Base-by-base conservation (phyloP, 352 stramenopile species). In the Pythium brachiatum region DNA sequence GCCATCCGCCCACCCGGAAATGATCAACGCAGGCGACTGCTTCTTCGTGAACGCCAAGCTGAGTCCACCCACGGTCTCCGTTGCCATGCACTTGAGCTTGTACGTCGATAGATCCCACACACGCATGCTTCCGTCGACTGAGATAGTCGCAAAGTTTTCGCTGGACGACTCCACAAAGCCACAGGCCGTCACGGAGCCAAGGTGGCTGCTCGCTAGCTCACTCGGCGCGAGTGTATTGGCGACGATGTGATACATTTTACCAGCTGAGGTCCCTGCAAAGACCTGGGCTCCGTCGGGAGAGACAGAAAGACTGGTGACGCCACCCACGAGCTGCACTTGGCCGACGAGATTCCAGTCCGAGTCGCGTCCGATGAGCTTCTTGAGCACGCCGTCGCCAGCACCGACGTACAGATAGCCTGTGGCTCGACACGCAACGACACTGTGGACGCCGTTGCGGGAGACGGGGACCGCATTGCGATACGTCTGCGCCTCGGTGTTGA, bases 381-480 rank as follows among this genome's bases (percentile, higher is more conserved):
- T 94, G 29, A 97, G 65, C 36, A 92, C 78, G 39, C 89, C 89
- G 57, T 97, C 87, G 1, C 89, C 89, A 31, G 85, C 88, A 12
- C 89, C 89, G 11, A 93, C 83, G 60, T 91, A 96, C 31, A 96
- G 68, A 32, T 76, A 83, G 1, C 76, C 75, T 0, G 79, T 86
- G 11, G 74, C 73, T 50, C 73, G 72, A 39, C 83, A 93, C 4
- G 86, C 74, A 20, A 70, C 78, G 31, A 95, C 64, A 36, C 83
- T 90, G 60, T 95, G 94, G 16, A 95, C 83, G 26, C 79, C 82
- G 59, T 87, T 90, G 53, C 71, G 71, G 4, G 78, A 86, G 12
- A 91, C 72, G 3, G 81, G 74, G 16, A 90, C 70, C 1, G 79
- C 70, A 53, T 83, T 85, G 29, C 81, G 79, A 55, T 90, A 92